phyloP scores from a whole-genome alignment of 306 rosid genomes.

The Cicer cuneatum region DNA sequence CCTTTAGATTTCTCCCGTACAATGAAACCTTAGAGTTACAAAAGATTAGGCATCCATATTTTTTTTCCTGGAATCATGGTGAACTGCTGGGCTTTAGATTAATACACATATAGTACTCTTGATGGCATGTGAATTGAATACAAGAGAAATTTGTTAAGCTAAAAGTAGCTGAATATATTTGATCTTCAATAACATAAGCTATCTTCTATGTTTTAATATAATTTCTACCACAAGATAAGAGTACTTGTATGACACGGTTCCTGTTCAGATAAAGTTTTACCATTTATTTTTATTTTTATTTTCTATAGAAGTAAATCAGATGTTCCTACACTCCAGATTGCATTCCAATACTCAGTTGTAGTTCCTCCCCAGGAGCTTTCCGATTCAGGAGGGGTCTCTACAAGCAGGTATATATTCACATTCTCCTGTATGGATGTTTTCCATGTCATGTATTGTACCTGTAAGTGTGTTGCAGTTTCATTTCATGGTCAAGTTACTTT shows the following conservation, averaged over 20 bases:
- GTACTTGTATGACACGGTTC: constrained; percentile 29
- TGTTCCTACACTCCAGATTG: constrained; percentile 85
- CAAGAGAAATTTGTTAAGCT: constrained; percentile 16
- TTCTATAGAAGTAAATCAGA: constrained; percentile 69
- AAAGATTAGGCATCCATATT: constrained; percentile 10
- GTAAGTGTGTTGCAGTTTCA: constrained; percentile 28
- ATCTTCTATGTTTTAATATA: constrained; percentile 9
- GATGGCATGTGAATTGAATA: constrained; percentile 12
- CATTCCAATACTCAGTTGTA: constrained; percentile 90
- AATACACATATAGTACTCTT: constrained; percentile 32
- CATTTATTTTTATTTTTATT: constrained; percentile 6
- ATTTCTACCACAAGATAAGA: constrained; percentile 29
- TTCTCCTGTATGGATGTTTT: constrained; percentile 40
- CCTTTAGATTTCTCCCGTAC: constrained; percentile 29
- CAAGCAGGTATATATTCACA: constrained; percentile 64
- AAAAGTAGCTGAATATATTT: constrained; percentile 11
- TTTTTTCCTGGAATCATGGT: constrained; percentile 14
- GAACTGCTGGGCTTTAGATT: constrained; percentile 24
- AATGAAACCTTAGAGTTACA: constrained; percentile 13
- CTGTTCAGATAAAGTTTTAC: constrained; percentile 37
- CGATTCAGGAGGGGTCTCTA: constrained; percentile 52
- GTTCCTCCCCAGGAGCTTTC: constrained; percentile 84
- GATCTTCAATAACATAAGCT: constrained; percentile 10
- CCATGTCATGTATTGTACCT: constrained; percentile 29
- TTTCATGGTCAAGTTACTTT: constrained; percentile 36